A percentile compares a stretch with the other conserved stretches of the same genome.
phyloP scores from a whole-genome alignment of 148 eudicot species.

The Chenopodium suecicum region DNA sequence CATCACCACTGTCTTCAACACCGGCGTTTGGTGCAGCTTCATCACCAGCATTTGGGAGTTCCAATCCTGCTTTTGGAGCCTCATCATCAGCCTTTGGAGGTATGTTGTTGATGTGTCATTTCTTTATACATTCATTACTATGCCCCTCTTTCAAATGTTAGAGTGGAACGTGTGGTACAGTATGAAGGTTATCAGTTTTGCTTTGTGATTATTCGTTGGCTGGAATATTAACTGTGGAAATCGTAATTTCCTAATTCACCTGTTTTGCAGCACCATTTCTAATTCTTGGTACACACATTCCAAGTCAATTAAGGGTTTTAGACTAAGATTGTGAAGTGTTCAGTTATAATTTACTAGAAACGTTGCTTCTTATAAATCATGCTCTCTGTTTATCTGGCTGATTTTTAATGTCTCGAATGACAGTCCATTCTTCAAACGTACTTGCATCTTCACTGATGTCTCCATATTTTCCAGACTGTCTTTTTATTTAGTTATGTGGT shows the following conservation, averaged over 20 bases:
- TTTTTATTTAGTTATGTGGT: neutral
- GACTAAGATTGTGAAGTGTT: neutral
- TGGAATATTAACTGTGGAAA: neutral
- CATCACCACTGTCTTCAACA: conserved; percentile 67
- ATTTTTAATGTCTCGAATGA: too few relatives aligned
- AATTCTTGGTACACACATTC: neutral
- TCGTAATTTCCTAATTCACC: neutral
- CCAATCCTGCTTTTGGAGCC: conserved; percentile 68
- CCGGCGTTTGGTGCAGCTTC: conserved; percentile 81
- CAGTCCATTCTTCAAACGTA: too few relatives aligned
- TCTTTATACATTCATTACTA: neutral
- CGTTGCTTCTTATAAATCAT: neutral
- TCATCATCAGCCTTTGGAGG: conserved; percentile 73
- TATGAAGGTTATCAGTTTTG: neutral
- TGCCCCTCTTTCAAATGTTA: neutral
- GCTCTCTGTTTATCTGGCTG: neutral
- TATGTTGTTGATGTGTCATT: conserved; percentile 30
- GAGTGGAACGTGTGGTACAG: neutral
- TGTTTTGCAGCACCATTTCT: neutral
- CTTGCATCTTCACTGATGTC: neutral
- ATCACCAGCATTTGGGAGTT: conserved; percentile 70
- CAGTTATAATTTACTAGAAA: neutral
- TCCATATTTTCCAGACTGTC: neutral
- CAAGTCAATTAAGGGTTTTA: neutral
- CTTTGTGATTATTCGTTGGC: neutral